Percentiles rank a stretch among this genome's conserved stretches.
Conservation (phyloP, 2,329 filamentous ascomycete species). For the Monilinia vaccinii-corymbosi region DNA sequence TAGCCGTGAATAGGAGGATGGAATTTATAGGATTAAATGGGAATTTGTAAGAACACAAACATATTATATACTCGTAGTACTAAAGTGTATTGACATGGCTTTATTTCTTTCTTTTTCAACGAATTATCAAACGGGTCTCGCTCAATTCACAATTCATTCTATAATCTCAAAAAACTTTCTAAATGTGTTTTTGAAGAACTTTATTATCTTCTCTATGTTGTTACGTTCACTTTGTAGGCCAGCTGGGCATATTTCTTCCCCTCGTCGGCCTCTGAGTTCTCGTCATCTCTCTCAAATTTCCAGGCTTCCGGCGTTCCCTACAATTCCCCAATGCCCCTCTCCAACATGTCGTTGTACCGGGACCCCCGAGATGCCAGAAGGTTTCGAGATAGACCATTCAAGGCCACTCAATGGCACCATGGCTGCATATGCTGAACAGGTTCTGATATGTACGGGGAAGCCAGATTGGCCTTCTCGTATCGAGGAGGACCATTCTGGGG, state of each 20-base stretch:
- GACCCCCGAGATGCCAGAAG: constrained; percentile 53
- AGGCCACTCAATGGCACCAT: constrained; percentile 68
- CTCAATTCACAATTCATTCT: too few species aligned
- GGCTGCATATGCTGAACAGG: constrained; percentile 68
- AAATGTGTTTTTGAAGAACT: neutral
- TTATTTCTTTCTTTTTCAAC: too few species aligned
- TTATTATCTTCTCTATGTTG: neutral
- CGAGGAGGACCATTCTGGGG: constrained; percentile 64
- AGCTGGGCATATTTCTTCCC: neutral
- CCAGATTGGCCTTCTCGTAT: constrained; percentile 77
- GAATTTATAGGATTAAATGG: neutral
- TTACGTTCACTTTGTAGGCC: neutral
- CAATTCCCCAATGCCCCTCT: constrained; percentile 49
- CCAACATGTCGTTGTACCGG: constrained; percentile 69
- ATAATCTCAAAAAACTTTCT: too few species aligned
- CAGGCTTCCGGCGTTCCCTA: constrained; percentile 19
- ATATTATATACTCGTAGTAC: too few species aligned
- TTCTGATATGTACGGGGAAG: constrained; percentile 73
- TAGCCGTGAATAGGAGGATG: neutral
- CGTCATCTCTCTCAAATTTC: neutral
- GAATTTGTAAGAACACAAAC: too few species aligned
- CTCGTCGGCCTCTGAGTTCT: neutral
- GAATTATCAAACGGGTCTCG: too few species aligned
- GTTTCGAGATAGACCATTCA: constrained; percentile 65
- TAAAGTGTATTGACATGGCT: too few species aligned